Evolutionary conservation across 345 rosid genomes (phyloP).

Genomic region (Gossypium stocksii): DNA sequence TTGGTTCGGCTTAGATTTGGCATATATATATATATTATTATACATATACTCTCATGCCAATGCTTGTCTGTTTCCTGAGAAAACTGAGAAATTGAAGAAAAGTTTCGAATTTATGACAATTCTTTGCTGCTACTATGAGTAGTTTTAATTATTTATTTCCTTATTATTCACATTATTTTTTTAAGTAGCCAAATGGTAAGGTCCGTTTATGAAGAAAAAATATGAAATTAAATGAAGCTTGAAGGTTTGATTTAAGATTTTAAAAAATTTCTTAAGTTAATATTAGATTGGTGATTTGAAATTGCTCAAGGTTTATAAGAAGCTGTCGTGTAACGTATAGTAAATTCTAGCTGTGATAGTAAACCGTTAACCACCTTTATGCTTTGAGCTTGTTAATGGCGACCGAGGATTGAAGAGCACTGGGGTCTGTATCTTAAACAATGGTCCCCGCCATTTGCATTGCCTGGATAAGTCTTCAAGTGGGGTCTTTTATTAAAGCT

Average conservation of each 20-base stretch:
- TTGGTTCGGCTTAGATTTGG: constrained; percentile 35
- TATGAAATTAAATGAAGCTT: constrained; percentile 4
- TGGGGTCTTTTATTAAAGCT: constrained; percentile 52
- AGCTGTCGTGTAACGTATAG: not conserved
- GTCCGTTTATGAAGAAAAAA: not conserved
- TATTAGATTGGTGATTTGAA: constrained; percentile 13
- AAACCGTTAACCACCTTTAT: constrained; percentile 19
- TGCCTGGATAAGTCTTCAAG: constrained; percentile 37
- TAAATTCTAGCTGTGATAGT: constrained; percentile 6
- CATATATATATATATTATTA: not conserved
- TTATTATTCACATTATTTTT: not conserved
- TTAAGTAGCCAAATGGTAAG: not conserved
- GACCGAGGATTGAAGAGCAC: constrained; percentile 34
- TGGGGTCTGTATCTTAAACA: constrained; percentile 40
- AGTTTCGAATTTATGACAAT: not conserved
- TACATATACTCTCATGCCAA: too few relatives aligned
- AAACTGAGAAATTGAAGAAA: constrained; percentile 20
- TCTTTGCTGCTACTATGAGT: not conserved
- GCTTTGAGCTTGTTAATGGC: constrained; percentile 35
- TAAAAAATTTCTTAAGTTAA: not conserved
- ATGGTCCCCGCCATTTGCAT: constrained; percentile 66
- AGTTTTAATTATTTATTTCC: not conserved
- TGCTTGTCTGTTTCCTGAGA: constrained; percentile 12
- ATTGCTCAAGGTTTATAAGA: constrained; percentile 10
- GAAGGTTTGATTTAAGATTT: not conserved